Conservation (phyloP, 371 early-diverging fungal species). For the Mycotypha africana region DNA sequence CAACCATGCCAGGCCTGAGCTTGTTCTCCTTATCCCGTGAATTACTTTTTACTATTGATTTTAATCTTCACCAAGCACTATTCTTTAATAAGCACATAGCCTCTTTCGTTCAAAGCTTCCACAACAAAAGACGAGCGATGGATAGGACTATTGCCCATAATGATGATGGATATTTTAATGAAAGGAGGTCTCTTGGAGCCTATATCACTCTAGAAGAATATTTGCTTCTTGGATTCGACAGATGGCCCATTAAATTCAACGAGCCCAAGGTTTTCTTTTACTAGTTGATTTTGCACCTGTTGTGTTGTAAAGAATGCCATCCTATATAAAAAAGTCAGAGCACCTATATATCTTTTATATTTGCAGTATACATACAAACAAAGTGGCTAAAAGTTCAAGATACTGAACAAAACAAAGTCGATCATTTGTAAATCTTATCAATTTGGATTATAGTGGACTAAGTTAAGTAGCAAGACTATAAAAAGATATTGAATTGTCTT, state of each 20-base stretch:
- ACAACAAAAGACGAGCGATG: conserved; percentile 10
- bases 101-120: conserved; percentile 9
- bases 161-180: no score
- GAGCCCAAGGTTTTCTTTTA: neutral
- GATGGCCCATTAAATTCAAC: neutral
- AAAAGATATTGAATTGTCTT: no score
- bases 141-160: no score
- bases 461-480: no score
- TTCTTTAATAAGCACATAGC: conserved; percentile 10
- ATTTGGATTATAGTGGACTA: no score
- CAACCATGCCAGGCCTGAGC: conserved; percentile 7
- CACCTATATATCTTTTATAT: neutral
- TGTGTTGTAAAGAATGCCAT: neutral
- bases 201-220: no score
- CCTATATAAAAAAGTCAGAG: neutral
- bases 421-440: no score
- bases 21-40: conserved; percentile 7
- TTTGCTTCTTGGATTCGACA: no score
- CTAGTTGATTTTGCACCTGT: neutral
- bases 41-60: conserved; percentile 7
- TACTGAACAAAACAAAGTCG: conserved; percentile 1
- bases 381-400: conserved; percentile 9
- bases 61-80: conserved; percentile 8
- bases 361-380: conserved; percentile 5
- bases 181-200: no score